Evolutionary conservation across 768 basidiomycete species (phyloP).

Genomic region (Termitomyces sp.): DNA sequence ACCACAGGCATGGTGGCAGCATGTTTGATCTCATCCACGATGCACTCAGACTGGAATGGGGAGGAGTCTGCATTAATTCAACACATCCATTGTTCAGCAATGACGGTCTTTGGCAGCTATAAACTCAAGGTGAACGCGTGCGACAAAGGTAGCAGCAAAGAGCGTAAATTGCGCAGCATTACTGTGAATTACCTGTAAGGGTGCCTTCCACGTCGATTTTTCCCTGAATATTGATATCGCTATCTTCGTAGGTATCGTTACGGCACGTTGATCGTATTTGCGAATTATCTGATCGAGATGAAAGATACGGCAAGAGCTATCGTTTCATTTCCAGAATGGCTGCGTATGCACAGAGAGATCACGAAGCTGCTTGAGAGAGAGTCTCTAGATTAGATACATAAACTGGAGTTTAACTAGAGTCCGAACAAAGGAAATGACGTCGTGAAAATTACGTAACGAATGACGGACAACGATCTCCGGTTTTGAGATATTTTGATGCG

Average conservation of each 20-base stretch:
- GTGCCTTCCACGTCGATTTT: too few relatives aligned
- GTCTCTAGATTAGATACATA: conserved; percentile 38
- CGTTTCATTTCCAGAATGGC: conserved; percentile 77
- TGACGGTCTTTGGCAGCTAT: conserved; percentile 49
- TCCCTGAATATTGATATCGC: neutral
- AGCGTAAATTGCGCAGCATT: conserved; percentile 67
- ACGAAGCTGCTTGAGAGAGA: conserved; percentile 63
- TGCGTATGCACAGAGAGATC: conserved; percentile 82
- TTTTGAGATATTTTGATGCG: conserved; percentile 3
- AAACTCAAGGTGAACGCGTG: conserved; percentile 87
- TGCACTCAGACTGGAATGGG: conserved; percentile 46
- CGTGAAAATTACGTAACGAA: neutral
- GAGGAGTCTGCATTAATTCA: conserved; percentile 36
- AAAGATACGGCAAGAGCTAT: conserved; percentile 30
- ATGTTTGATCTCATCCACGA: conserved; percentile 75
- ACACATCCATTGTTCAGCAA: conserved; percentile 17
- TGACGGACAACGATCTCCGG: neutral
- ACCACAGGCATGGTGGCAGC: conserved; percentile 96
- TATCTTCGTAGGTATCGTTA: conserved; percentile 67
- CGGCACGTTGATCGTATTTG: conserved; percentile 88
- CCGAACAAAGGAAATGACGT: neutral
- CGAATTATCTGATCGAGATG: conserved; percentile 89
- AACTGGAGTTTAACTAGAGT: too few relatives aligned
- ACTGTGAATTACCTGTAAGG: conserved; percentile 88
- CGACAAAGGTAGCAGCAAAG: conserved; percentile 75